phyloP scores from a whole-genome alignment of 208 protist genomes.

The Angomonas desouzai region DNA sequence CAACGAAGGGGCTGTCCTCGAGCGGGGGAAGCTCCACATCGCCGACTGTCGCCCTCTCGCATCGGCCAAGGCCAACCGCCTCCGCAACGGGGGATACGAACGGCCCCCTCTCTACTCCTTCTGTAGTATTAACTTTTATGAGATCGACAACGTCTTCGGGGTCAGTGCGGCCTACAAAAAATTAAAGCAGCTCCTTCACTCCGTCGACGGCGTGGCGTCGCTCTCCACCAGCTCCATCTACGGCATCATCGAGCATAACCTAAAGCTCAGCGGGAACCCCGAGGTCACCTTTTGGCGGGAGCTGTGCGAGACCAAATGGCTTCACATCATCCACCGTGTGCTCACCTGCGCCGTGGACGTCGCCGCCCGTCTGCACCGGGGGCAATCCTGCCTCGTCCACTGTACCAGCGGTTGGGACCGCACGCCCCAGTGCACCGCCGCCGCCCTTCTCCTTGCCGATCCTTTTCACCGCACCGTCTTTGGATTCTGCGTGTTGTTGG shows the following conservation, averaged over 20 bases:
- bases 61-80: slow-evolving; percentile 58
- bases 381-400: slow-evolving; percentile 85
- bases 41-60: slow-evolving; percentile 70
- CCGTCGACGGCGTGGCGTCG: slow-evolving; percentile 32
- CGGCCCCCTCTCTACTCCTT: slow-evolving; percentile 55
- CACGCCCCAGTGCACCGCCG: slow-evolving; percentile 84
- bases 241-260: not conserved
- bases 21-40: slow-evolving; percentile 39
- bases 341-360: slow-evolving; percentile 42
- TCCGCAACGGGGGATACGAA: slow-evolving; percentile 86
- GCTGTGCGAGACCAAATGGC: slow-evolving; percentile 63
- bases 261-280: slow-evolving; percentile 17
- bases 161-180: slow-evolving; percentile 62
- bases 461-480: slow-evolving; percentile 93
- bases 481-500: slow-evolving; percentile 92
- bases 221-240: not conserved
- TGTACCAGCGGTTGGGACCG: slow-evolving; percentile 96
- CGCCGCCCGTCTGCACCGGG: slow-evolving; percentile 41
- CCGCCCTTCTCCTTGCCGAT: slow-evolving; percentile 91
- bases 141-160: slow-evolving; percentile 90
- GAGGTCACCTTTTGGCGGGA: slow-evolving; percentile 48
- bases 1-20: not conserved
- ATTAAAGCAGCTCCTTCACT: slow-evolving; percentile 43
- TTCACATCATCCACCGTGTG: slow-evolving; percentile 58
- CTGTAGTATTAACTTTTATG: slow-evolving; percentile 67